Conservation (phyloP, 345 rosid genomes). For the Rhodamnia argentea region DNA sequence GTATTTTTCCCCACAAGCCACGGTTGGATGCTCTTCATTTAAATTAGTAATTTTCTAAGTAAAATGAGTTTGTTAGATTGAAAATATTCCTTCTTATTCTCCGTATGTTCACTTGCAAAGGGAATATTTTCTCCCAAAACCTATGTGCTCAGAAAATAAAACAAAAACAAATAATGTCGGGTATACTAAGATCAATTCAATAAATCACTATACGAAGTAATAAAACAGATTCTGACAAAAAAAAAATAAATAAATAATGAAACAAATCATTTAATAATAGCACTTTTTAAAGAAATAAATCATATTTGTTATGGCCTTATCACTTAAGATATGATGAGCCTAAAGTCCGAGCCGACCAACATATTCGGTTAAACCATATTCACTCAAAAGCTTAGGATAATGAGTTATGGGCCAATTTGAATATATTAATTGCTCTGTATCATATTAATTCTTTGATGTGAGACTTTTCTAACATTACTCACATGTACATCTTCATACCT, state of each 20-base stretch:
- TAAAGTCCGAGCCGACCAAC: no score
- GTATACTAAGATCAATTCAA: not conserved
- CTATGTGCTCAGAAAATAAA: not conserved
- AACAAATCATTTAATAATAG: not conserved
- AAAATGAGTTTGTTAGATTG: not conserved
- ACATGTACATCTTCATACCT: no score
- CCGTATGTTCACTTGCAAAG: not conserved
- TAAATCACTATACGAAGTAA: not conserved
- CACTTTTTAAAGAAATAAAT: not conserved
- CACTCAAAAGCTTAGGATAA: no score
- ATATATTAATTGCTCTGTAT: no score
- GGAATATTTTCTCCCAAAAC: no score
- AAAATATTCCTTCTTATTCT: not conserved
- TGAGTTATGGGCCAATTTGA: no score
- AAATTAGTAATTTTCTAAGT: not conserved
- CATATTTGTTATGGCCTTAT: not conserved
- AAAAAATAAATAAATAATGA: not conserved
- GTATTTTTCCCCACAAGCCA: no score
- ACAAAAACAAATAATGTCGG: accelerated
- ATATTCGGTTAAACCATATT: no score
- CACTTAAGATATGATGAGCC: no score
- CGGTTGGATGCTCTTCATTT: no score
- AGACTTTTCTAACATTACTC: no score
- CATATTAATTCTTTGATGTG: no score
- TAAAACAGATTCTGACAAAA: not conserved